Conservation (phyloP, 2,329 filamentous ascomycete species). For the Pseudofabraea citricarpa region DNA sequence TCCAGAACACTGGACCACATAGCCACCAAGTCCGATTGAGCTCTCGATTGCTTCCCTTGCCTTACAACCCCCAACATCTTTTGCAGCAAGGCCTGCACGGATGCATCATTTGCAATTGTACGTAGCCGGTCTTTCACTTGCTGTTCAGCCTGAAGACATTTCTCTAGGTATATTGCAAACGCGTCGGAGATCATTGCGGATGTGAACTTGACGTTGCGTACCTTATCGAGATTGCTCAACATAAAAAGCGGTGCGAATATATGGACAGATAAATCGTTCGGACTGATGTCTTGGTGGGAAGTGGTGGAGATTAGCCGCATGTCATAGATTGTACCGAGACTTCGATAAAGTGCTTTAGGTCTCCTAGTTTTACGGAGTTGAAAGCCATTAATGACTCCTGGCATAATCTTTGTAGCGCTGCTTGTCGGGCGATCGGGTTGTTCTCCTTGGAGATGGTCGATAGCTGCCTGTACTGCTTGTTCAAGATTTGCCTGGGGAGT, state of each 20-base stretch:
- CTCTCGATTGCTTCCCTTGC: neutral
- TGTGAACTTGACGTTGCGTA: neutral
- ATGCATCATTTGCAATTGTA: too few relatives aligned
- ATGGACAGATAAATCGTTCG: conserved; percentile 5
- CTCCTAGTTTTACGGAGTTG: neutral
- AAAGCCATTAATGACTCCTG: neutral
- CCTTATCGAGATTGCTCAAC: conserved; percentile 2
- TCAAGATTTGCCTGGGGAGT: neutral
- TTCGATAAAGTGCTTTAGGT: neutral
- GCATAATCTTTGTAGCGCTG: neutral
- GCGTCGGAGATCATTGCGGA: neutral
- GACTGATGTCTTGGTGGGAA: conserved; percentile 4
- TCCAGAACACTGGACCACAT: too few relatives aligned
- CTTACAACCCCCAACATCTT: neutral
- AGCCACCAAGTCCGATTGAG: too few relatives aligned
- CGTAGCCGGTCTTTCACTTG: too few relatives aligned
- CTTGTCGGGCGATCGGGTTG: neutral
- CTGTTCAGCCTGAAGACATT: too few relatives aligned
- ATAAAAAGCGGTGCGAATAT: conserved; percentile 5
- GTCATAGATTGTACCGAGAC: neutral
- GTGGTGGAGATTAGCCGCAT: neutral
- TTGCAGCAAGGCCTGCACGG: too few relatives aligned
- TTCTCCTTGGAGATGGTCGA: neutral
- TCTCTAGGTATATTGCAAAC: too few relatives aligned
- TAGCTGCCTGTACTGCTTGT: neutral